phyloP scores from a whole-genome alignment of 495 filamentous ascomycete species.

The Pseudevernia furfuracea region DNA sequence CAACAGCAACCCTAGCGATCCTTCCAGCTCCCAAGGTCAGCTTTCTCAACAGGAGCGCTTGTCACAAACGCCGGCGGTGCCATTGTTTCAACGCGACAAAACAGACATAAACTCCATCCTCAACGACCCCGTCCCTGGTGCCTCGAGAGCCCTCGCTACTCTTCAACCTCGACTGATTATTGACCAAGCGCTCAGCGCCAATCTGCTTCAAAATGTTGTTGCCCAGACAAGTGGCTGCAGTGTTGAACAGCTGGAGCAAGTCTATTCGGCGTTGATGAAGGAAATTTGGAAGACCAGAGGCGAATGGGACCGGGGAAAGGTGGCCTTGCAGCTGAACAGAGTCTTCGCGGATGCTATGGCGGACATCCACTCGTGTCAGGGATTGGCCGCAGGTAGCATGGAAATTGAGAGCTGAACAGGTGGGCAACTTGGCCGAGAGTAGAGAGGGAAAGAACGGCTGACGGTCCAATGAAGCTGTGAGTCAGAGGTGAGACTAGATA shows the following conservation, averaged over 20 bases:
- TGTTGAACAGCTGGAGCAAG: constrained; percentile 90
- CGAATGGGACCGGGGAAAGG: constrained; percentile 72
- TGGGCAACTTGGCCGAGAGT: not conserved
- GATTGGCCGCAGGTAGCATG: constrained; percentile 34
- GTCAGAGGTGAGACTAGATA: not conserved
- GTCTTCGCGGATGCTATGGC: constrained; percentile 74
- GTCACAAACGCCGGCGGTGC: constrained; percentile 38
- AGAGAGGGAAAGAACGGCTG: not conserved
- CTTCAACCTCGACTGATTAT: constrained; percentile 40
- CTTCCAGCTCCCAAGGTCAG: constrained; percentile 36
- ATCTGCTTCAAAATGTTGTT: constrained; percentile 53
- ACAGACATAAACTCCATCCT: constrained; percentile 39
- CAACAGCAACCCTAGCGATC: constrained; percentile 30
- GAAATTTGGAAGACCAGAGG: constrained; percentile 68
- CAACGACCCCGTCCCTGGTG: constrained; percentile 39
- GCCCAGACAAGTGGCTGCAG: constrained; percentile 66
- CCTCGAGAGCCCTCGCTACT: constrained; percentile 23
- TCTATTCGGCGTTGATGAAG: constrained; percentile 86
- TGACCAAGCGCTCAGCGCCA: constrained; percentile 46
- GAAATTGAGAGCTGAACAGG: constrained; percentile 17
- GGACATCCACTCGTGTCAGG: constrained; percentile 69
- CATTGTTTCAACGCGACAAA: constrained; percentile 35
- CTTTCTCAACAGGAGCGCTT: constrained; percentile 27
- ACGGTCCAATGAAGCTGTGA: not conserved
- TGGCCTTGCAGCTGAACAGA: constrained; percentile 51